These are phyloP conservation scores for Lagenaria siceraria DNA, from an alignment of 306 rosid genomes.

Conservation along the genomic window DNA sequence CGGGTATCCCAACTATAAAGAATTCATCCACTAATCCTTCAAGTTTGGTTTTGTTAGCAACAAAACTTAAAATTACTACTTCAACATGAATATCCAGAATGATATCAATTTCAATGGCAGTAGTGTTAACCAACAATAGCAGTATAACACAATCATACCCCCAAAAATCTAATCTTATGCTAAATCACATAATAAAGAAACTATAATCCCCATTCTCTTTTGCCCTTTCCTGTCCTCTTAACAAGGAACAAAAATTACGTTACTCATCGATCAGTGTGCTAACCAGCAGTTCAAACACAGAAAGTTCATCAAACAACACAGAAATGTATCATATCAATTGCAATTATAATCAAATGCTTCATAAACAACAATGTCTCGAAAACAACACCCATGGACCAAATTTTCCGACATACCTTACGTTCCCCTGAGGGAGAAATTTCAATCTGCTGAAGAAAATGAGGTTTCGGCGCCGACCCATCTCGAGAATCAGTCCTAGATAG, in stretches of 20 bases:
- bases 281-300: not conserved
- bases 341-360: not conserved
- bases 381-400: not conserved
- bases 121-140: not conserved
- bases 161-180: not conserved
- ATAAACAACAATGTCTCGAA: not conserved
- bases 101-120: not conserved
- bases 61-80: not conserved
- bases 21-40: not conserved
- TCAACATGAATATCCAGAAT: not conserved
- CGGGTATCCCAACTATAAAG: not conserved
- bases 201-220: not conserved
- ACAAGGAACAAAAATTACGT: not conserved
- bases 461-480: constrained; percentile 1
- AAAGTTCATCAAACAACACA: not conserved
- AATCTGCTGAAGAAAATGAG: constrained; percentile 26
- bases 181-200: not conserved
- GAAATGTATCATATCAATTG: not conserved
- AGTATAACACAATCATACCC: not conserved
- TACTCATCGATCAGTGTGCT: not conserved
- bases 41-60: not conserved
- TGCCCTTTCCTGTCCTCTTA: not conserved
- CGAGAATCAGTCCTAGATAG: constrained; percentile 17
- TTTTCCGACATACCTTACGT: constrained; percentile 31
- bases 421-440: constrained; percentile 8